Evolutionary conservation across 108 stramenopile genomes (phyloP), one percentile per base, ranked within the genome.

Genomic region (Asterionellopsis glacialis): DNA sequence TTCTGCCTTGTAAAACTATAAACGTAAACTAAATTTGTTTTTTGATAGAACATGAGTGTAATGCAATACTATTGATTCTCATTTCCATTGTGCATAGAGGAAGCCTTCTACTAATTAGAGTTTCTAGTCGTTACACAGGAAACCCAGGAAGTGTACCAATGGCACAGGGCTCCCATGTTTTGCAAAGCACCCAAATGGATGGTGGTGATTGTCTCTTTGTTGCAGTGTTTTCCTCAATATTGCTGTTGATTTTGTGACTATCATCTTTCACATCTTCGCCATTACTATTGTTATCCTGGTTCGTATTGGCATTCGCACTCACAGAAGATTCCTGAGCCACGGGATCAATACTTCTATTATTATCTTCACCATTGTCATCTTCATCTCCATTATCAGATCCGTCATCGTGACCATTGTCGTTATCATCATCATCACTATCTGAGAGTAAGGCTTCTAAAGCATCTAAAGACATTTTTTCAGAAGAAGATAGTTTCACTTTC

Each of bases 91-190:
- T n/a, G n/a, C n/a, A n/a, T n/a, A n/a, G n/a, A n/a, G n/a, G n/a
- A n/a, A n/a, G n/a, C n/a, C n/a, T n/a, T n/a, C n/a, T n/a, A n/a
- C n/a, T n/a, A n/a, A n/a, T n/a, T n/a, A n/a, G n/a, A n/a, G n/a
- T n/a, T n/a, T n/a, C n/a, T n/a, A n/a, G n/a, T 33, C 7, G 22
- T 25, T 58, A 74, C 4, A 51, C 50, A 19, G 77, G 64, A 44
- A 63, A 57, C n/a, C 77, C 73, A 16, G 79, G 79, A 15, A 81
- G 42, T 3, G 72, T 69, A 22, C 85, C 88, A 27, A 87, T 76
- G n/a, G 88, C 64, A 69, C 88, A 87, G 24, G 70, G 54, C 61
- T 86, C 85, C 85, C 88, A 90, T 18, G 57, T 24, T 51, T 66
- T 53, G 45, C 83, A 82, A 28, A 73, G 47, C 51, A 67, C 65